These are phyloP conservation scores for Pyrrhoderma lamaoense DNA, from an alignment of 1,284 basidiomycete species.

Conservation along the genomic window DNA sequence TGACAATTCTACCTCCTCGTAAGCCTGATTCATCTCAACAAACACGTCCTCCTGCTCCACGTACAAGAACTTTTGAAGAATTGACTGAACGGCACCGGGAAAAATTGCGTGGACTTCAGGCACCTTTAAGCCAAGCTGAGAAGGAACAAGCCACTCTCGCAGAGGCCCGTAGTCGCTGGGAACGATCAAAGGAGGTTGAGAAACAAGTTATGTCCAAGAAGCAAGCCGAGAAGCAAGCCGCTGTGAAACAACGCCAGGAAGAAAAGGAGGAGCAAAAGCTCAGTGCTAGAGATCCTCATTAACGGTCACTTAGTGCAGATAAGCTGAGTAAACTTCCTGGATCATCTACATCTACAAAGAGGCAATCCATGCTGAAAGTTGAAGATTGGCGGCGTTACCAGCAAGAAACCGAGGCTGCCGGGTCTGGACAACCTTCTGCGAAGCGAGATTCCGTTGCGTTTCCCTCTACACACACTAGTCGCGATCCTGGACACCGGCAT, in stretches of 20 bases:
- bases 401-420: slow-evolving; percentile 30
- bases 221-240: slow-evolving; percentile 62
- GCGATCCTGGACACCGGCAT: slow-evolving; percentile 19
- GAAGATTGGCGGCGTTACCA: slow-evolving; percentile 77
- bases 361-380: slow-evolving; percentile 67
- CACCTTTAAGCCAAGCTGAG: slow-evolving; percentile 63
- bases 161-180: slow-evolving; percentile 68
- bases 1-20: slow-evolving; percentile 63
- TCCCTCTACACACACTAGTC: slow-evolving; percentile 25
- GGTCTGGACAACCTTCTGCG: neutral
- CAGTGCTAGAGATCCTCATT: slow-evolving; percentile 31
- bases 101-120: slow-evolving; percentile 69
- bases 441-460: slow-evolving; percentile 30
- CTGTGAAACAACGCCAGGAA: slow-evolving; percentile 33
- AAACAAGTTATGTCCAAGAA: slow-evolving; percentile 59
- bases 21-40: slow-evolving; percentile 40
- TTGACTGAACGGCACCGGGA: slow-evolving; percentile 74
- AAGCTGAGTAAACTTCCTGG: slow-evolving; percentile 40
- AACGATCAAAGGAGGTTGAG: slow-evolving; percentile 60
- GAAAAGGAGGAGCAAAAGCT: slow-evolving; percentile 34
- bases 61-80: slow-evolving; percentile 70
- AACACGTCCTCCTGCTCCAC: slow-evolving; percentile 34
- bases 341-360: slow-evolving; percentile 38
- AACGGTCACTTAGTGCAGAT: slow-evolving; percentile 51
- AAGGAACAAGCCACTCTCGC: slow-evolving; percentile 63